Base-by-base conservation (phyloP, 179 eudicot genomes). In the Kewa caespitosa region DNA sequence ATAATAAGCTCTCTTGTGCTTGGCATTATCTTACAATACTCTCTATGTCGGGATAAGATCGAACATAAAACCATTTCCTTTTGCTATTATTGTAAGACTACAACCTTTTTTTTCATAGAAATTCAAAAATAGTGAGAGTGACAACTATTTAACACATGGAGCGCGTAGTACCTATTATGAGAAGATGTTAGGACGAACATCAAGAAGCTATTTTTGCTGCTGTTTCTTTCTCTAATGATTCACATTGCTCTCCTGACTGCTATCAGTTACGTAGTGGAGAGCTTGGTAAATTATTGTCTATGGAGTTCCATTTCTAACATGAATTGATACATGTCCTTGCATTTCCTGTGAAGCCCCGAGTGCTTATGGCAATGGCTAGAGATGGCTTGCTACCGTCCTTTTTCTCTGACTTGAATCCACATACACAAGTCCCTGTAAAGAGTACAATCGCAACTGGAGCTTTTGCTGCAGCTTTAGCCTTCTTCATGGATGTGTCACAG, bases 281-380 rank as follows among this genome's bases (percentile, higher is more conserved):
- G 33, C 55, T n/a, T 22, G 70, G 31, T 70, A 27, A 62, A 46
- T 41, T 25, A 11, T 57, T 30, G 33, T 60, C 41, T 36, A 54
- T 34, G 36, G 65, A 76, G 31, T 36, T 66, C 25, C 69, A 30
- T 67, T 27, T 61, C 59, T 32, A 25, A 4, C 64, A 60, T 36
- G 67, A 28, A 64, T 74, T 11, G 62, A 41, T 72, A 39, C 34
- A 54, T 62, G 17, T 52, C 38, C 20, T 11, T 28, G 46, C 15
- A 25, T 73, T 57, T 80, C 62, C 81, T 38, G 64, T 74, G 70
- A 87, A 94, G 98, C 97, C 98, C 55, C 90, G 98, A 55, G 88
- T 92, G 74, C 85, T 92, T 74, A 90, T 94, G 98, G 97, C 97
- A 65, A 94, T 94, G 98, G 92, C 98, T 72, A 89, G 97, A 86